Conservation (phyloP, 495 filamentous ascomycete genomes). For the Clohesyomyces aquaticus region DNA sequence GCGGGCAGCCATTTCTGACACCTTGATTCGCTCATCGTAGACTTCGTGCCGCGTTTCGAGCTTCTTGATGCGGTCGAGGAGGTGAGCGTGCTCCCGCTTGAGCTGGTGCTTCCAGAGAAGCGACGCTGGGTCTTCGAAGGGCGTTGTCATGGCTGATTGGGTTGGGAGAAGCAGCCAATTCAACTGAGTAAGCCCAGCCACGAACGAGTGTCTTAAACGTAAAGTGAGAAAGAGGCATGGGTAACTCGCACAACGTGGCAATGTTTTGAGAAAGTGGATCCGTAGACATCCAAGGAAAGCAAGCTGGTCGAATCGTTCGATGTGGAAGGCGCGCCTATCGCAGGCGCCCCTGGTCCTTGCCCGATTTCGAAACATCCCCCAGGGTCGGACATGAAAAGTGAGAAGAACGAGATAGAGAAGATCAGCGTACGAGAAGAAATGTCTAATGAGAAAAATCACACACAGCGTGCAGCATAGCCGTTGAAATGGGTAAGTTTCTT, state of each 20-base stretch:
- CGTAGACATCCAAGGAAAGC: too few species aligned
- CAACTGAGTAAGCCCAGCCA: neutral
- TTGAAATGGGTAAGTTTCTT: conserved; percentile 6
- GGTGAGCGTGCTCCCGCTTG: conserved; percentile 42
- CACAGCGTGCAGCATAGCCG: neutral
- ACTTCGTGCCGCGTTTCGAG: conserved; percentile 32
- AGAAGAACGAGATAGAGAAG: too few species aligned
- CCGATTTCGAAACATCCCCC: too few species aligned
- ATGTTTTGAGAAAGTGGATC: neutral
- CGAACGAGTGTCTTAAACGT: neutral
- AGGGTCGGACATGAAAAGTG: neutral
- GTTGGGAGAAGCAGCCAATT: neutral
- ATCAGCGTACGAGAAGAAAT: too few species aligned
- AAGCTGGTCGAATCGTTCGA: too few species aligned
- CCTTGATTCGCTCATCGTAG: conserved; percentile 12
- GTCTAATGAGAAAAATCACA: too few species aligned
- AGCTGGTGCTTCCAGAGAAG: conserved; percentile 48
- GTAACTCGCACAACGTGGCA: neutral
- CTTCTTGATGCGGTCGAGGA: conserved; percentile 43
- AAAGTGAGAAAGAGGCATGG: neutral
- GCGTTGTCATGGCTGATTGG: neutral
- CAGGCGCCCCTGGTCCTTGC: too few species aligned
- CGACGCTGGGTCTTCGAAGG: conserved; percentile 35
- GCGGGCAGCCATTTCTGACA: conserved; percentile 2
- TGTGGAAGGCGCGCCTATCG: too few species aligned